A percentile compares a stretch with the other conserved stretches of the same genome.
These are phyloP conservation scores for Pseudocohnilembus persalinus DNA, from an alignment of 169 alveolate genomes.

Conservation along the genomic window DNA sequence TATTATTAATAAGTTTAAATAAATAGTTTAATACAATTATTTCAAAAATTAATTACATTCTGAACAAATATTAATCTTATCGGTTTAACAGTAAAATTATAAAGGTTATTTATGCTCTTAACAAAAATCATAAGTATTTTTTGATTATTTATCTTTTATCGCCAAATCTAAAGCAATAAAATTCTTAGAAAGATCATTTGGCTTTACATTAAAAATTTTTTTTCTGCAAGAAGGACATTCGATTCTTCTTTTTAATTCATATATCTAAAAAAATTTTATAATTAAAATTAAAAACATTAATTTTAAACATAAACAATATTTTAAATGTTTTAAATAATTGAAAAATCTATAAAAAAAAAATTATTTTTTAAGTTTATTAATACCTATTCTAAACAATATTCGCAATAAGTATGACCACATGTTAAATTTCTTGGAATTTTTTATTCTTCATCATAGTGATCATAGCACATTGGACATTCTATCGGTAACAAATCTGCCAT, in stretches of 20 bases:
- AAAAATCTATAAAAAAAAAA: too few relatives aligned
- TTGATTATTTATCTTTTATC: conserved; percentile 10
- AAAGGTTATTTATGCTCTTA: conserved; percentile 21
- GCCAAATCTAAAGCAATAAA: conserved; percentile 47
- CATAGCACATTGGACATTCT: conserved; percentile 48
- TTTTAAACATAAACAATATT: too few relatives aligned
- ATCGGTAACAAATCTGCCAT: too few relatives aligned
- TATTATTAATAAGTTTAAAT: too few relatives aligned
- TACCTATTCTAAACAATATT: conserved; percentile 28
- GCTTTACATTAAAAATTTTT: conserved; percentile 24
- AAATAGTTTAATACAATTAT: too few relatives aligned
- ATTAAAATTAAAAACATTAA: background rate
- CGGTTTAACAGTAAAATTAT: conserved; percentile 40
- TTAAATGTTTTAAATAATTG: too few relatives aligned
- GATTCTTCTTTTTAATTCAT: conserved; percentile 18
- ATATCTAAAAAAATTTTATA: background rate
- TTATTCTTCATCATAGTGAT: conserved; percentile 19
- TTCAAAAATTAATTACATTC: conserved; percentile 16
- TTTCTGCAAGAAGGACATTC: conserved; percentile 47
- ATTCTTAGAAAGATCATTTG: conserved; percentile 29
- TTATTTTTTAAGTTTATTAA: too few relatives aligned
- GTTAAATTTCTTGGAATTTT: conserved; percentile 40
- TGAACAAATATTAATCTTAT: conserved; percentile 34
- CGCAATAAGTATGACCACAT: conserved; percentile 52
- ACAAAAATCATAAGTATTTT: conserved; percentile 28